Percentiles rank a stretch among this genome's conserved stretches.
phyloP scores from a whole-genome alignment of 257 asterid species.

The Coffea eugenioides region DNA sequence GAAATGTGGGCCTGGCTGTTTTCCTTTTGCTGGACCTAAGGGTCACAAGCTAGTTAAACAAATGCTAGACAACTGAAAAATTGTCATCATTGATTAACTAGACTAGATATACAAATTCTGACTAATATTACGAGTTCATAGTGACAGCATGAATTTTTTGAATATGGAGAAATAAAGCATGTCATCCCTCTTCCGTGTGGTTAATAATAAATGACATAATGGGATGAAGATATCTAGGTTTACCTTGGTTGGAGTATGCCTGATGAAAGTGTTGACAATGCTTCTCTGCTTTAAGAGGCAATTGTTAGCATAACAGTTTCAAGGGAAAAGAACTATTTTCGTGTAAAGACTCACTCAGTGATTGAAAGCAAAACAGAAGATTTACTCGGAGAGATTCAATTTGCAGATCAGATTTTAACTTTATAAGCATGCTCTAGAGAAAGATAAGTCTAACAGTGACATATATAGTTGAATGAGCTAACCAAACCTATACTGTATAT shows the following conservation, averaged over 20 bases:
- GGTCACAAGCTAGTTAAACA: slow-evolving; percentile 1
- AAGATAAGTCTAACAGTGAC: background rate
- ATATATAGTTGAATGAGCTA: background rate
- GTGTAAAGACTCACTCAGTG: background rate
- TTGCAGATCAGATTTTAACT: background rate
- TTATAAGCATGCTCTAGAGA: background rate
- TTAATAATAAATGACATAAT: background rate
- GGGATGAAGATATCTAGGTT: background rate
- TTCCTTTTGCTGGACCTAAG: slow-evolving; percentile 36
- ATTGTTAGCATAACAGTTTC: slow-evolving; percentile 7
- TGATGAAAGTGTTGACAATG: slow-evolving; percentile 40
- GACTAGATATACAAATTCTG: background rate
- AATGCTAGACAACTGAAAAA: background rate
- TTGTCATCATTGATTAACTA: background rate
- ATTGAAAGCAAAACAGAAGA: background rate
- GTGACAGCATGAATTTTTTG: background rate
- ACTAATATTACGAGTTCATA: too few relatives aligned
- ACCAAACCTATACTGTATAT: background rate
- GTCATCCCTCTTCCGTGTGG: too few relatives aligned
- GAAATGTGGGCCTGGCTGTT: slow-evolving; percentile 29
- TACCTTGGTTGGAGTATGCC: slow-evolving; percentile 44
- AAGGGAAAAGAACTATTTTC: background rate
- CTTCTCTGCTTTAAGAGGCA: slow-evolving; percentile 38
- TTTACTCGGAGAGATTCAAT: too few relatives aligned
- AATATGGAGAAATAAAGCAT: background rate